Base-by-base conservation (phyloP, 2,329 filamentous ascomycete species). In the Eurotiales sp. region DNA sequence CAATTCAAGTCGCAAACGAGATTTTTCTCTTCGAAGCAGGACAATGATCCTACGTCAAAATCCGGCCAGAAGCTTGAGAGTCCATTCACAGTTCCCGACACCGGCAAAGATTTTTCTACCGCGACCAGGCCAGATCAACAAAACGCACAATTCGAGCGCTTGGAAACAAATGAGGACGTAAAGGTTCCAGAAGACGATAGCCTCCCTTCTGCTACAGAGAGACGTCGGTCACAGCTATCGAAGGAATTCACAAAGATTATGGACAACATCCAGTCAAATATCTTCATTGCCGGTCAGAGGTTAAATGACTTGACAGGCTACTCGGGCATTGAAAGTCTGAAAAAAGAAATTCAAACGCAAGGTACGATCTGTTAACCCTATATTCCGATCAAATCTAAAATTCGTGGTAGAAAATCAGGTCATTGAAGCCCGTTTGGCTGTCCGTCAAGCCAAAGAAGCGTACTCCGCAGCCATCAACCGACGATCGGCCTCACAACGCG, bases 231-330 rank as follows among this genome's bases (percentile, higher is more conserved):
- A 58, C 69, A 80, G 44, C 57, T 81, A 36, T 81, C 77, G 6
- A 83, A 82, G 59, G 76, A 78, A 50, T 82, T 93, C 66, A 82
- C 81, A 43, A 71, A 79, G 51, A 75, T 95, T 66, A 95, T 97
- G 88, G 93, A 99, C 73, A 85, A 88, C 57, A 69, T 96, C 17
- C 90, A 97, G 65, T 82, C 86, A 27, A 90, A 92, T 61, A 80
- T 95, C 41, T 87, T 96, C 57, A 81, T 86, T 46, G 91, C 91
- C 3, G 89, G 89, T 2, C 88, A 93, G 66, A 87, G 88, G 53
- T 82, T 99, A 70, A 99, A 96, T 71, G 89, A 91, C 62, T 82
- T 96, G 49, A 99, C 93, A 2, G 93, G 93, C 58, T 99, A 97
- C 75, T 87, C 88, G 1, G 84, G 87, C 39, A 97, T 99, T 68